A percentile compares a stretch with the other conserved stretches of the same genome.
These are phyloP conservation scores for Testicularia cyperi DNA, from an alignment of 1,284 basidiomycete species.

Conservation along the genomic window DNA sequence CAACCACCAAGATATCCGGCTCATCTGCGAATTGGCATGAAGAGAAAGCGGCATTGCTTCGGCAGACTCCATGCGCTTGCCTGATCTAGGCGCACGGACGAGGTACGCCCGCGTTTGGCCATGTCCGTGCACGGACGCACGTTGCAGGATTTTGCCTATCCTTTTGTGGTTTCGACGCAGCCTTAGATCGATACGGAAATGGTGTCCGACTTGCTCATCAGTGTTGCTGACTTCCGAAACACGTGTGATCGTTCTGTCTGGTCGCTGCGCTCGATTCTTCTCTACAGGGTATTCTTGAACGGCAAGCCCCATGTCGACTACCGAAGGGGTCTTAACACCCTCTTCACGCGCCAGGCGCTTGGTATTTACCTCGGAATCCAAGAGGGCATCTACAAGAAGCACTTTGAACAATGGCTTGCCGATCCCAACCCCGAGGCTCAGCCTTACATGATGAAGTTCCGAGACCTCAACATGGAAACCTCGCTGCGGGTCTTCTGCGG, in stretches of 20 bases:
- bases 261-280: too few relatives aligned
- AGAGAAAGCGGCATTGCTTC: neutral
- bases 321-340: conserved; percentile 82
- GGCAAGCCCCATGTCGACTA: conserved; percentile 94
- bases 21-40: neutral
- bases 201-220: too few relatives aligned
- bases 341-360: conserved; percentile 75
- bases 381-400: conserved; percentile 78
- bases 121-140: too few relatives aligned
- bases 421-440: conserved; percentile 50
- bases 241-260: too few relatives aligned
- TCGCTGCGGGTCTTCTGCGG: conserved; percentile 95
- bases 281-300: conserved; percentile 84
- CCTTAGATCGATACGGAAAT: too few relatives aligned
- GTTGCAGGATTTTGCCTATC: too few relatives aligned
- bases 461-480: conserved; percentile 95
- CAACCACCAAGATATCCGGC: too few relatives aligned
- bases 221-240: too few relatives aligned
- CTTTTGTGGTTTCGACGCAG: too few relatives aligned
- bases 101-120: too few relatives aligned
- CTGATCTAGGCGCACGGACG: too few relatives aligned
- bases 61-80: too few relatives aligned
- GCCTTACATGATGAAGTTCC: conserved; percentile 81
- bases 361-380: conserved; percentile 86
- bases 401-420: conserved; percentile 65